Evolutionary conservation across 495 filamentous ascomycete species (phyloP), one percentile per base, ranked within the genome.

Genomic region (Amniculicola lignicola): DNA sequence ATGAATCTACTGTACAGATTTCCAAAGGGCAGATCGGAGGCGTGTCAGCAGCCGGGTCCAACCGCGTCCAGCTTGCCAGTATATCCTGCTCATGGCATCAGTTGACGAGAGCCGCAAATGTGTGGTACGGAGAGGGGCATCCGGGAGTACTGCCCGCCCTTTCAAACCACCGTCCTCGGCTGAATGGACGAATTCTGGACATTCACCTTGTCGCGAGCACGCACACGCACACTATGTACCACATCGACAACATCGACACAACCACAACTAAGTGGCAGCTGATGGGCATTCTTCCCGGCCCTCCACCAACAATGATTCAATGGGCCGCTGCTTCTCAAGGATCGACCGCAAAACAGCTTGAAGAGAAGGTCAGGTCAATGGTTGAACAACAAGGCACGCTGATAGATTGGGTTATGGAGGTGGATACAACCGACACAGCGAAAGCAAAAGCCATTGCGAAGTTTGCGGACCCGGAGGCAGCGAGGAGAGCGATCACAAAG

Each of bases 41-140:
- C 24, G 15, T 37, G 15, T 23, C 47, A 3, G 55, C 44, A 37
- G 44, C 47, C 11, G 46, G 46, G 18, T 29, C 21, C 9, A 59
- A 54, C 25, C 39, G 56, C 24, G 48, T 59, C 24, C 56, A 59
- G 33, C 56, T 59, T 25, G 28, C 41, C 18, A 29, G 39, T 16
- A 42, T 59, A 12, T 16, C 31, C 4, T 59, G 49, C 31, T 36
- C 49, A 14, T 59, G 56, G 56, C 42, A 47, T 22, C 39, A 53
- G 19, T 49, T 49, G 31, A 46, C 48, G 11, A 53, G 24, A 24
- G 41, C 42, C 4, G 56, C 49, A 4, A 40, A 59, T 35, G 37
- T 59, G 4, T 39, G 46, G 14, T 59, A 59, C 22, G n/a, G 27
- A 2, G 31, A 44, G 5, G 11, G 36, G 38, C 14, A 11, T 19